A percentile compares a stretch with the other conserved stretches of the same genome.
Evolutionary conservation across 2,329 filamentous ascomycete species (phyloP).

Genomic region (Acarospora socialis): DNA sequence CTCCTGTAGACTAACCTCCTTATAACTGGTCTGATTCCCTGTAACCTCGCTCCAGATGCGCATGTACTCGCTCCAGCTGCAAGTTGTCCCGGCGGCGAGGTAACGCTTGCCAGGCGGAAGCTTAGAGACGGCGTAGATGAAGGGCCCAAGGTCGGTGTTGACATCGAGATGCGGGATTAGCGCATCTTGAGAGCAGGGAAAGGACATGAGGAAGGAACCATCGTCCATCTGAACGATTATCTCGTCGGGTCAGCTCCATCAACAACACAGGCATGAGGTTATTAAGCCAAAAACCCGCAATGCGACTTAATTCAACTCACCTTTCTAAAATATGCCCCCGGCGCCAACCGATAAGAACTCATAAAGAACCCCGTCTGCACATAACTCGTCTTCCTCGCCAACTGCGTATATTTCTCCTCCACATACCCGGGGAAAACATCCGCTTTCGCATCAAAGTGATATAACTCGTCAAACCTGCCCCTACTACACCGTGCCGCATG

Average conservation of each 20-base stretch:
- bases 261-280: neutral
- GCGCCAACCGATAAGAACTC: constrained; percentile 34
- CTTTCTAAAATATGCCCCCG: constrained; percentile 33
- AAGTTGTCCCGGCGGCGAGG: constrained; percentile 34
- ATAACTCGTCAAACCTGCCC: constrained; percentile 34
- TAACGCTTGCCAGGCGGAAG: constrained; percentile 36
- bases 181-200: constrained; percentile 28
- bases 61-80: constrained; percentile 35
- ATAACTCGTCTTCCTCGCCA: constrained; percentile 38
- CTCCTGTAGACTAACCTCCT: constrained; percentile 27
- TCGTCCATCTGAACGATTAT: constrained; percentile 21
- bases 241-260: neutral
- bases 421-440: constrained; percentile 37
- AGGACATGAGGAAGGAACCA: constrained; percentile 34
- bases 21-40: constrained; percentile 24
- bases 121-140: constrained; percentile 35
- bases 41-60: constrained; percentile 28
- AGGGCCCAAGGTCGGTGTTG: constrained; percentile 33
- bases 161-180: constrained; percentile 33
- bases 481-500: constrained; percentile 33
- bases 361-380: constrained; percentile 38
- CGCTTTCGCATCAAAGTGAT: constrained; percentile 41
- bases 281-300: too few relatives aligned
- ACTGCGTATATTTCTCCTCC: constrained; percentile 25
- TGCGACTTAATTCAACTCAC: constrained; percentile 23